These are phyloP conservation scores for Quercus rubra DNA, from an alignment of 306 rosid species.

Conservation along the genomic window DNA sequence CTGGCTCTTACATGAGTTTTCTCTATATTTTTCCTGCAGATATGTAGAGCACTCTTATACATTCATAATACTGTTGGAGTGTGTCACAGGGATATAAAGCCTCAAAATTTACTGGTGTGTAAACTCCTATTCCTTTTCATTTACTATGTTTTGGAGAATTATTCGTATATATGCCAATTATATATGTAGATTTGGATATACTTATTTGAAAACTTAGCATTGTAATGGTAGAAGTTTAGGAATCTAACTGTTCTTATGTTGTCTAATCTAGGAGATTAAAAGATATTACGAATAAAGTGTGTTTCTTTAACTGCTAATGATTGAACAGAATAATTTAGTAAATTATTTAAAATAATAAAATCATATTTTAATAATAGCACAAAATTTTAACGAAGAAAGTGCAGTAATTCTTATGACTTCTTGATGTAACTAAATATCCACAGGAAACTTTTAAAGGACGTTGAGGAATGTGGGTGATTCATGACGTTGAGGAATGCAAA, in stretches of 20 bases:
- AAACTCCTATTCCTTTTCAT: neutral
- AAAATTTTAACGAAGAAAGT: neutral
- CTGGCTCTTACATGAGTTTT: constrained; percentile 18
- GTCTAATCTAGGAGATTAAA: neutral
- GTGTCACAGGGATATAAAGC: constrained; percentile 94
- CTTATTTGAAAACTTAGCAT: neutral
- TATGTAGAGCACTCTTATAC: constrained; percentile 81
- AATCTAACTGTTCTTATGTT: neutral
- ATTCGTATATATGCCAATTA: neutral
- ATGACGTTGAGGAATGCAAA: too few relatives aligned
- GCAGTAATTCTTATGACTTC: too few relatives aligned
- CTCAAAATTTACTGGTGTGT: constrained; percentile 89
- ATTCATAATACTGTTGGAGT: constrained; percentile 85
- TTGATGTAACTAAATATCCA: too few relatives aligned
- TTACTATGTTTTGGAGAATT: neutral
- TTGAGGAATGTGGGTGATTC: too few relatives aligned
- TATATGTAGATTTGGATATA: neutral
- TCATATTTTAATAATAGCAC: neutral
- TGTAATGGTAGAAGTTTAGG: neutral
- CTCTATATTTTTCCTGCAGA: constrained; percentile 35
- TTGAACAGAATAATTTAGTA: too few relatives aligned
- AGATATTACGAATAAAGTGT: too few relatives aligned
- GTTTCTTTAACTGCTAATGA: too few relatives aligned
- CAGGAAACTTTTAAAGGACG: too few relatives aligned
- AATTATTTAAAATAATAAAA: neutral